Evolutionary conservation across 306 rosid species (phyloP).

Genomic region (Prosopis cineraria): DNA sequence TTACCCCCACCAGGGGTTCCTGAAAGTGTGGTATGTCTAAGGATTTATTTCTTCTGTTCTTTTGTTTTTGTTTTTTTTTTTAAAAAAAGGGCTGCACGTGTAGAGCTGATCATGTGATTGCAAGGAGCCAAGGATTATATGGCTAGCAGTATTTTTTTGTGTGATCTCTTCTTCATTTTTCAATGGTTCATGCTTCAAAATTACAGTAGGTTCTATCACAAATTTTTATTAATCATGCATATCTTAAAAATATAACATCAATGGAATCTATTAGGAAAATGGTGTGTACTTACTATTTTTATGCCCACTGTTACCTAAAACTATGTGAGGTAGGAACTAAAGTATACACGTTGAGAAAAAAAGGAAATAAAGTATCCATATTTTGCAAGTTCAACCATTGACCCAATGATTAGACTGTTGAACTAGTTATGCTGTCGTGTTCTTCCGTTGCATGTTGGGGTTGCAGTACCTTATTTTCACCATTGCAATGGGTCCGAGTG

Average conservation of each 20-base stretch:
- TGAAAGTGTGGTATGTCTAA: conserved; percentile 87
- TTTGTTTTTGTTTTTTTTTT: too few species aligned
- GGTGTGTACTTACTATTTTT: neutral
- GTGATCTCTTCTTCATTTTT: too few species aligned
- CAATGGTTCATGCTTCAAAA: neutral
- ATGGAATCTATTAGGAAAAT: conserved; percentile 18
- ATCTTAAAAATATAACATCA: neutral
- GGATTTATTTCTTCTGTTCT: neutral
- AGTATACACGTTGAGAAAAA: too few species aligned
- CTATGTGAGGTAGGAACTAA: neutral
- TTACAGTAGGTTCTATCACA: neutral
- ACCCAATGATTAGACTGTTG: neutral
- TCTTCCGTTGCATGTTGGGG: conserved; percentile 7
- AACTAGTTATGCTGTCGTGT: neutral
- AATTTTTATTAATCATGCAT: conserved; percentile 1
- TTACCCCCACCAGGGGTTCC: conserved; percentile 98
- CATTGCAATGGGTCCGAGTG: neutral
- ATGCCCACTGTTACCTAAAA: conserved; percentile 9
- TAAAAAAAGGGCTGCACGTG: conserved; percentile 15
- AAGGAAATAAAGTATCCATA: too few species aligned
- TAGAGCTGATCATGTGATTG: conserved; percentile 22
- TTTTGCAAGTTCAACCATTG: conserved; percentile 2
- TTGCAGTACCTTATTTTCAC: neutral
- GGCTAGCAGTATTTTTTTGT: neutral
- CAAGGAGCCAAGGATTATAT: conserved; percentile 10